Evolutionary conservation across 306 rosid species (phyloP).

Genomic region (Vigna angularis): DNA sequence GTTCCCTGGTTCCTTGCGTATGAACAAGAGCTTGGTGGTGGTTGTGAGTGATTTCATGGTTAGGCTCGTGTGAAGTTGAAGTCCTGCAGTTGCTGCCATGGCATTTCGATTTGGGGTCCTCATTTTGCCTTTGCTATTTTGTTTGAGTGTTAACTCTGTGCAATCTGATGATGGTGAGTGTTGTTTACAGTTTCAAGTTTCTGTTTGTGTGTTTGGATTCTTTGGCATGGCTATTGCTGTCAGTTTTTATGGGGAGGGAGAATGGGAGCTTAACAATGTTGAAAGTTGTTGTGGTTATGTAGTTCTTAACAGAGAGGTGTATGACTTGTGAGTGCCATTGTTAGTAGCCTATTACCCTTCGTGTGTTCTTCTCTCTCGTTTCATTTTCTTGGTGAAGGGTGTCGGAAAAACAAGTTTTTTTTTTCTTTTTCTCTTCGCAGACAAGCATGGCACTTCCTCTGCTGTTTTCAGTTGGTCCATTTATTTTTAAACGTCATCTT

Average conservation of each 20-base stretch:
- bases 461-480: slow-evolving; percentile 28
- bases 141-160: slow-evolving; percentile 55
- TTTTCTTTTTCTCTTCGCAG: neutral
- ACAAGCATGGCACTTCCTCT: slow-evolving; percentile 42
- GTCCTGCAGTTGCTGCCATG: slow-evolving; percentile 49
- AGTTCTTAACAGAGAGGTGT: slow-evolving; percentile 23
- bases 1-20: neutral
- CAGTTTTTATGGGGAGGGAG: slow-evolving; percentile 1
- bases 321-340: slow-evolving; percentile 28
- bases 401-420: slow-evolving; percentile 18
- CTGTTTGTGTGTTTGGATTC: neutral
- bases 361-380: slow-evolving; percentile 22
- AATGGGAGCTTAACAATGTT: slow-evolving; percentile 5
- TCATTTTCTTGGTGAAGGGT: slow-evolving; percentile 33
- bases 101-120: slow-evolving; percentile 61
- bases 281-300: slow-evolving; percentile 37
- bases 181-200: slow-evolving; percentile 11
- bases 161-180: slow-evolving; percentile 87
- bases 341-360: slow-evolving; percentile 33
- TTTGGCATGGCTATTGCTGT: slow-evolving; percentile 26
- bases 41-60: slow-evolving; percentile 29
- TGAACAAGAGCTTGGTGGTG: slow-evolving; percentile 37
- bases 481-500: slow-evolving; percentile 14
- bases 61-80: slow-evolving; percentile 32
- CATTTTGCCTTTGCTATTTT: slow-evolving; percentile 58